Conservation (phyloP, 2,329 filamentous ascomycete genomes). For the Gyromitra esculenta region DNA sequence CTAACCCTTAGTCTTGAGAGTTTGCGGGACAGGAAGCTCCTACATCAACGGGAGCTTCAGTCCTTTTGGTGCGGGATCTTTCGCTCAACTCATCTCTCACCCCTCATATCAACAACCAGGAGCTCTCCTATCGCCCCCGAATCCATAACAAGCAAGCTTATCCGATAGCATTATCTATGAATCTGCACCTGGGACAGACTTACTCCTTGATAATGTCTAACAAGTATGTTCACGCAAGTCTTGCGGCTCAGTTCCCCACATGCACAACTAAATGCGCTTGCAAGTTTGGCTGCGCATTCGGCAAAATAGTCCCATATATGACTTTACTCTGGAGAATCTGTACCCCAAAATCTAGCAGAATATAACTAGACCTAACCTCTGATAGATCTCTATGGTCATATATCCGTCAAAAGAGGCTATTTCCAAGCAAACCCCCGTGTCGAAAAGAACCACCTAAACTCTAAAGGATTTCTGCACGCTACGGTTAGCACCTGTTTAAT, state of each 20-base stretch:
- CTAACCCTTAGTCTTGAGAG: too few species aligned
- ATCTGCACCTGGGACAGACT: conserved; percentile 15
- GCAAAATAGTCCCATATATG: conserved; percentile 39
- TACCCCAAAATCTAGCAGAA: neutral
- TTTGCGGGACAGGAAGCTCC: too few species aligned
- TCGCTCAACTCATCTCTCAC: neutral
- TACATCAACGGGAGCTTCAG: too few species aligned
- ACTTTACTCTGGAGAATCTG: conserved; percentile 34
- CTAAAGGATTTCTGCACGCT: conserved; percentile 36
- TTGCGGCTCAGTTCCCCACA: neutral
- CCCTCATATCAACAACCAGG: neutral
- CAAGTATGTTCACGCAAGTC: conserved; percentile 3
- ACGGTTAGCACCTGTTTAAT: conserved; percentile 41
- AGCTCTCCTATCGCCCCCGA: neutral
- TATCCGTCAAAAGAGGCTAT: conserved; percentile 15
- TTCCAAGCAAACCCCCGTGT: conserved; percentile 30
- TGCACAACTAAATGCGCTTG: neutral
- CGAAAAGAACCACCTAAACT: conserved; percentile 41
- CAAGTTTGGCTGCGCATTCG: conserved; percentile 37
- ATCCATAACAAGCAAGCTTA: neutral
- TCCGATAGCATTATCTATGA: conserved; percentile 20
- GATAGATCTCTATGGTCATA: conserved; percentile 35
- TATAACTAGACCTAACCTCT: neutral
- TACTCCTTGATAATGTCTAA: conserved; percentile 24
- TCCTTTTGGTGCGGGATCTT: too few species aligned